A percentile compares a stretch with the other conserved stretches of the same genome.
These are phyloP conservation scores for Hypoxylon fragiforme DNA, from an alignment of 495 filamentous ascomycete species.

Conservation along the genomic window DNA sequence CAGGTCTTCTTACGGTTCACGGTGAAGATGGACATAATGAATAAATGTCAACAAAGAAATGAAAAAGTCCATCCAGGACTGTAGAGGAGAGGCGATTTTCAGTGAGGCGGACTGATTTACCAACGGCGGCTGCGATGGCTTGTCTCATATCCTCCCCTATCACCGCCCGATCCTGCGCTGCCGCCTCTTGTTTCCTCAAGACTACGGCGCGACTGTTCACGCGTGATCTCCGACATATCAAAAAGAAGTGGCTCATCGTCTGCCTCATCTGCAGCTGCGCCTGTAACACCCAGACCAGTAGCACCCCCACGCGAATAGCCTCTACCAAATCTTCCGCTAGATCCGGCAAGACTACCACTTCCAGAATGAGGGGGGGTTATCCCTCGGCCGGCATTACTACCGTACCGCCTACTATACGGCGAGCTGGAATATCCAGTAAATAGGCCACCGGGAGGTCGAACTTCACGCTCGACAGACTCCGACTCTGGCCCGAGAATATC, in stretches of 20 bases:
- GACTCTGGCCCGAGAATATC: slow-evolving; percentile 50
- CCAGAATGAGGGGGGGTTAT: slow-evolving; percentile 41
- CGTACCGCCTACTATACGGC: slow-evolving; percentile 42
- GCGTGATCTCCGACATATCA: slow-evolving; percentile 82
- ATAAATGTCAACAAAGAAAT: too few relatives aligned
- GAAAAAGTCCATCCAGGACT: too few relatives aligned
- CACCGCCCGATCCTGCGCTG: slow-evolving; percentile 38
- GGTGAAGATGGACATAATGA: too few relatives aligned
- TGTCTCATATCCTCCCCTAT: slow-evolving; percentile 40
- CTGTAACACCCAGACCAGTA: slow-evolving; percentile 53
- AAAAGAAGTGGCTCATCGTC: slow-evolving; percentile 87
- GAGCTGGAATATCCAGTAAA: slow-evolving; percentile 36
- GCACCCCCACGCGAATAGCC: slow-evolving; percentile 52
- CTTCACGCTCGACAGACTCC: slow-evolving; percentile 43
- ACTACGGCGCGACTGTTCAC: slow-evolving; percentile 65
- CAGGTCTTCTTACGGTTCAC: not conserved
- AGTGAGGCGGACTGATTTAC: too few relatives aligned
- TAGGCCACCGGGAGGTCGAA: slow-evolving; percentile 38
- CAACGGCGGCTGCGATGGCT: slow-evolving; percentile 37
- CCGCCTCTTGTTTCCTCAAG: slow-evolving; percentile 67
- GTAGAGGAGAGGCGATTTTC: too few relatives aligned
- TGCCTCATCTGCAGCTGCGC: slow-evolving; percentile 48
- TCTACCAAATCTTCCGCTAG: slow-evolving; percentile 58
- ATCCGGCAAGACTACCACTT: slow-evolving; percentile 48
- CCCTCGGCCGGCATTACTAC: slow-evolving; percentile 31